Percentiles rank a stretch among this genome's conserved stretches.
Evolutionary conservation across 2,329 filamentous ascomycete species (phyloP).

Genomic region (Verticillium nonalfalfae): DNA sequence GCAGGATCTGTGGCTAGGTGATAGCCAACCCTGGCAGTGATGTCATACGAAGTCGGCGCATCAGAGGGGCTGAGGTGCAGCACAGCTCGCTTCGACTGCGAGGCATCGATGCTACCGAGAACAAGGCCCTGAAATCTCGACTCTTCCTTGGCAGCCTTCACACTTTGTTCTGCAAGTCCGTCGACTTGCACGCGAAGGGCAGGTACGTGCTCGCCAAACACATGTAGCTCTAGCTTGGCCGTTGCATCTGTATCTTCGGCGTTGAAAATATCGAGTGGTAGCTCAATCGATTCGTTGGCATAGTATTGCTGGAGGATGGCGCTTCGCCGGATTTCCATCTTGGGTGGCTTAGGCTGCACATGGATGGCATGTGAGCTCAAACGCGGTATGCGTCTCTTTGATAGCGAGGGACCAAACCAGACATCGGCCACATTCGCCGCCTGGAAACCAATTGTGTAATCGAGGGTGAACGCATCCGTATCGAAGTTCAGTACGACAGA

Average conservation of each 20-base stretch:
- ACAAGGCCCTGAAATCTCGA: constrained; percentile 32
- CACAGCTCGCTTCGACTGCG: constrained; percentile 33
- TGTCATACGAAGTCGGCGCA: constrained; percentile 51
- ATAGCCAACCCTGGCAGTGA: constrained; percentile 72
- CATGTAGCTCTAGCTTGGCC: constrained; percentile 61
- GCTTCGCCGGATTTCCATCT: constrained; percentile 68
- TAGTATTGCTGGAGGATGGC: constrained; percentile 69
- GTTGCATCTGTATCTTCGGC: constrained; percentile 75
- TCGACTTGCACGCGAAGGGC: constrained; percentile 33
- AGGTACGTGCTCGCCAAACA: constrained; percentile 54
- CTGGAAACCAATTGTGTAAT: constrained; percentile 53
- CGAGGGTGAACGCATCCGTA: constrained; percentile 59
- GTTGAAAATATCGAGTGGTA: constrained; percentile 69
- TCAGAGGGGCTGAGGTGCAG: constrained; percentile 45
- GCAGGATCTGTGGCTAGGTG: constrained; percentile 71
- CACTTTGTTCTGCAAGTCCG: constrained; percentile 24
- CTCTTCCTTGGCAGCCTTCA: constrained; percentile 29
- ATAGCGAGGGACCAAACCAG: constrained; percentile 42
- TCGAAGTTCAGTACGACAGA: constrained; percentile 58
- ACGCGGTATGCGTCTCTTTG: constrained; percentile 40
- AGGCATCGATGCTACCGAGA: constrained; percentile 41
- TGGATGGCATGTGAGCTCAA: constrained; percentile 51
- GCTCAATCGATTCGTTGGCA: constrained; percentile 67
- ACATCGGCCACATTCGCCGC: constrained; percentile 32
- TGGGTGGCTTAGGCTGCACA: constrained; percentile 84